Evolutionary conservation across 2,329 filamentous ascomycete genomes (phyloP), one percentile per base, ranked within the genome.

Genomic region (Stagonosporopsis rhizophila): DNA sequence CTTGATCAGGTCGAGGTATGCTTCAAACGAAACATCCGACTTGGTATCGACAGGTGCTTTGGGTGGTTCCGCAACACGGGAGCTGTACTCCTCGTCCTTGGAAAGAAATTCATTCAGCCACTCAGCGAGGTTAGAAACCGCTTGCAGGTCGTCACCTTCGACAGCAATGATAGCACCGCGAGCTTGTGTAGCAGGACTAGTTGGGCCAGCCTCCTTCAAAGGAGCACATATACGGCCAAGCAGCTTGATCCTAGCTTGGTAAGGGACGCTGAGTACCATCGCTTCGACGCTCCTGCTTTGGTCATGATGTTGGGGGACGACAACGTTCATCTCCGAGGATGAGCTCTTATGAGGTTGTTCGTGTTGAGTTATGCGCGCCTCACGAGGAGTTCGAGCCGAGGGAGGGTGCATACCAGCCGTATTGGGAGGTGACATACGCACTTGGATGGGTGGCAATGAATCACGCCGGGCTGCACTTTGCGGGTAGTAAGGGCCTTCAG

Each of bases 151-250:
- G 17, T 89, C 82, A 0, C 93, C 93, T 75, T 98, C 94, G 25
- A 98, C 80, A 0, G 91, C 89, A 59, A 98, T 88, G 34, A 97
- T 84, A 0, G 90, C 85, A 0, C 94, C 93, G n/a, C 92, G 85
- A 6, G 80, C 19, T 64, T 67, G 80, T 76, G 56, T 76, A 8
- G 62, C 63, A 2, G 70, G 64, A 17, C 62, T 71, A 6, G 61
- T 58, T 6, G 61, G 58, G 7, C 63, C 62, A 19, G 66, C 62
- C 2, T 68, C 67, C 46, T 72, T 72, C 14, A 91, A 79, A 0
- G 90, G 87, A 22, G 89, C 90, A 41, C 89, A 89, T 62, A 97
- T 91, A 59, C 87, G 87, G 15, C 86, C 82, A 30, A 98, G 81
- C 2, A 94, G 83, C 44, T 87, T 86, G 65, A 96, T 85, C 75